Base-by-base conservation (phyloP, 345 rosid genomes). In the Gossypium herbaceum region DNA sequence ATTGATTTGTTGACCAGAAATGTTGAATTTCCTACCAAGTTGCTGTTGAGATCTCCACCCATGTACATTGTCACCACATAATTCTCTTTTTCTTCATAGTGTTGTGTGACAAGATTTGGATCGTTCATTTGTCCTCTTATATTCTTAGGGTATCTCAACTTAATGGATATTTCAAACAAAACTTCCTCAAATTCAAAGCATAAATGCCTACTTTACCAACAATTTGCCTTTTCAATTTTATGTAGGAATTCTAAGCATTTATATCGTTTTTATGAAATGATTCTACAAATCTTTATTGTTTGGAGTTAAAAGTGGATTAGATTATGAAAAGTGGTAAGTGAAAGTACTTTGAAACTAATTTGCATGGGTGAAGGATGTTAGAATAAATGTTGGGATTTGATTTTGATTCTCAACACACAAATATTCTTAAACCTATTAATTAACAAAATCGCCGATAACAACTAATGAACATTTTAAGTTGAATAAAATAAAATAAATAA, bases 1-100 rank as follows among this genome's bases (percentile, higher is more conserved):
- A 52, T 19, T 27, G 4, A 64, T 76, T 71, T 16, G 78, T 68
- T 77, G 66, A 71, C 20, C 65, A 3, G 17, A 52, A 51, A 41
- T 61, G 17, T 20, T 22, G 9, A 24, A 44, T 19, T 41, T 57
- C 45, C 39, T 2, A 5, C 24, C 52, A 61, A 72, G 41, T 15
- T 19, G 29, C 1, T 56, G 51, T 19, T 12, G 75, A 43, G 54
- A 55, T 72, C 52, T 56, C 20, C 65, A 39, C 39, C 20, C 39
- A 39, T 11, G 11, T 12, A 13, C 13, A 43, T 27, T 25, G 58
- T 50, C 61, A 4, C 15, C 9, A 9, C 25, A 8, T 47, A 0
- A 2, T 16, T 5, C 67, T 64, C n/a, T 55, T 9, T 27, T 25
- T 20, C 4, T 6, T 19, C 59, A 2, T 2, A 19, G 19, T 3